Base-by-base conservation (phyloP, 805 yeast genomes). In the Teunomyces atbi region DNA sequence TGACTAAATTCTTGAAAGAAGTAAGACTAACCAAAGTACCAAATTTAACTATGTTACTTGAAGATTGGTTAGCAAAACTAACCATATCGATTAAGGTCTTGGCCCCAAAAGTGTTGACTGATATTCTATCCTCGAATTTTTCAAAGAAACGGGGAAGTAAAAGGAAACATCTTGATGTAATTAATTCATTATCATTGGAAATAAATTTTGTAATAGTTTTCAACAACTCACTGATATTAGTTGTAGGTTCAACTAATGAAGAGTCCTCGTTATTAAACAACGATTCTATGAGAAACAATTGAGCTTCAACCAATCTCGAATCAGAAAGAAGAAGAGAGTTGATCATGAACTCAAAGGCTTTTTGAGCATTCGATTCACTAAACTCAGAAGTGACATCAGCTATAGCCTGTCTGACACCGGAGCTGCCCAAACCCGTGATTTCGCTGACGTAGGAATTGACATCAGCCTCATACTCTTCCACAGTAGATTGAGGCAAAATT, bases 361-460 rank as follows among this genome's bases (percentile, higher is more conserved):
- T 28, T 1, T 49, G 44, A 6, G 77, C 68, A 51, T 80, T 83
- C 0, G 42, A 39, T 4, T 64, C 67, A 30, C 75, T 69, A 29
- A 83, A 54, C 16, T 80, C 83, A 0, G 77, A 64, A 4, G 87
- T 52, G 28, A 80, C 76, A 23, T 84, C 89, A 21, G 72, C 70
- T 1, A 83, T 68, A 0, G 86, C 76, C 41, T 82, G 85, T 44
- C 98, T 76, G 1, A 83, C 77, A 2, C 76, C 63, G 7, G 65
- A 64, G 0, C 53, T 37, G 0, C 83, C 67, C 27, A 90, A 72
- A 1, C 89, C 96, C 1, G 88, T 74, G 46, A 87, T 90, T 29
- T 81, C 84, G 2, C 90, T 78, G 5, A 89, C 86, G 61, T 81
- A 89, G 3, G 62, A 65, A 57, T 90, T 89, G 57, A 82, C 77